Percentiles rank a stretch among this genome's conserved stretches.
Conservation (phyloP, 2,329 filamentous ascomycete species). For the Delphinella strobiligena region DNA sequence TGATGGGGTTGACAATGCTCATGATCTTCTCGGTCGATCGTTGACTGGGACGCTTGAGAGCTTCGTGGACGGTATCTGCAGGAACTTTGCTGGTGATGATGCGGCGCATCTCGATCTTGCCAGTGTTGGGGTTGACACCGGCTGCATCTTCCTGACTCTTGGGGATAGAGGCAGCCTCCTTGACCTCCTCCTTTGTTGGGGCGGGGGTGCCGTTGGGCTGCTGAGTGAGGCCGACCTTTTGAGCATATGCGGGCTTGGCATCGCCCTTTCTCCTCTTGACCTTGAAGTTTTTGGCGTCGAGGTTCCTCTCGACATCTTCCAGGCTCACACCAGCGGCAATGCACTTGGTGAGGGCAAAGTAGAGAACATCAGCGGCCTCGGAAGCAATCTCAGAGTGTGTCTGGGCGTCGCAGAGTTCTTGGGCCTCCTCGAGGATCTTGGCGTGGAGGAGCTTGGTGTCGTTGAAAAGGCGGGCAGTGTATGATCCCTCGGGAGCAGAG, state of each 20-base stretch:
- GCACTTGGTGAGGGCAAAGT: constrained; percentile 89
- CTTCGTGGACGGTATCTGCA: constrained; percentile 54
- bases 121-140: constrained; percentile 29
- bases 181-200: constrained; percentile 29
- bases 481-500: constrained; percentile 78
- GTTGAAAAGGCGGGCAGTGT: constrained; percentile 84
- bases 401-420: constrained; percentile 81
- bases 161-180: constrained; percentile 41
- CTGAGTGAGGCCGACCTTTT: constrained; percentile 58
- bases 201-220: constrained; percentile 15
- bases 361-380: constrained; percentile 88
- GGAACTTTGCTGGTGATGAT: constrained; percentile 57
- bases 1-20: constrained; percentile 81
- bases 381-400: constrained; percentile 77
- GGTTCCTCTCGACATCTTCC: constrained; percentile 79
- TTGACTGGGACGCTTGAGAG: constrained; percentile 80
- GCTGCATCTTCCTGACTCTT: constrained; percentile 41
- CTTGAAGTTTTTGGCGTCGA: constrained; percentile 91
- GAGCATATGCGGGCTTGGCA: constrained; percentile 85
- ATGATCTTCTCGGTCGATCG: constrained; percentile 91
- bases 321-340: constrained; percentile 72
- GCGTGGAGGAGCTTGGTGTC: constrained; percentile 81
- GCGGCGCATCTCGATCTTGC: constrained; percentile 71
- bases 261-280: constrained; percentile 88
- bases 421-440: constrained; percentile 97